Conservation (phyloP, 768 basidiomycete genomes). For the Suillus plorans region DNA sequence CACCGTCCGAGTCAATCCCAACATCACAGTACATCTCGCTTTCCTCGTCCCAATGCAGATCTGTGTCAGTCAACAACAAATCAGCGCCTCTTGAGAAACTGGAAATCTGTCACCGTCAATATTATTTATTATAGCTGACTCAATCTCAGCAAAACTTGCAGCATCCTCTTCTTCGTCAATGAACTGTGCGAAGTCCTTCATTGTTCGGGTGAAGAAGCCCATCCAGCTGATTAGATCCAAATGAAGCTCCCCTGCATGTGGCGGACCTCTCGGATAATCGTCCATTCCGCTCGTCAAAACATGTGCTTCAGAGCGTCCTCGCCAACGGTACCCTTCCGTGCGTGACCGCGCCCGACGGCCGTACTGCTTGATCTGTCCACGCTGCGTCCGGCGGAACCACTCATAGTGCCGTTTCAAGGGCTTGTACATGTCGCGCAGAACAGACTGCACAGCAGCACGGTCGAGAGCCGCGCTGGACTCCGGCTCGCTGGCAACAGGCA, state of each 20-base stretch:
- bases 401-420: constrained; percentile 90
- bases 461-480: constrained; percentile 59
- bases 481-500: constrained; percentile 39
- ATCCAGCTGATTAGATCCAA: constrained; percentile 95
- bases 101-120: constrained; percentile 64
- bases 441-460: not conserved
- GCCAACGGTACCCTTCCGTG: constrained; percentile 92
- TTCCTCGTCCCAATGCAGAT: constrained; percentile 91
- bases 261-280: constrained; percentile 89
- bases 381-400: constrained; percentile 94
- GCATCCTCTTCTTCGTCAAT: constrained; percentile 85
- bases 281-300: constrained; percentile 96
- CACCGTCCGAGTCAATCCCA: constrained; percentile 82
- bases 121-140: constrained; percentile 79
- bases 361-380: constrained; percentile 92
- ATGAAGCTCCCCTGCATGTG: constrained; percentile 90
- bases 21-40: constrained; percentile 93
- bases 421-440: constrained; percentile 73
- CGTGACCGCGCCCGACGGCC: constrained; percentile 80
- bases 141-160: constrained; percentile 71
- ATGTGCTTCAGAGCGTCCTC: constrained; percentile 82
- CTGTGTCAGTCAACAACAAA: constrained; percentile 36
- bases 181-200: constrained; percentile 87
- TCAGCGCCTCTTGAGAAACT: constrained; percentile 8
- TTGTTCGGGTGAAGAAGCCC: constrained; percentile 92